Conservation (phyloP, 2,329 filamentous ascomycete genomes). For the Colletotrichum sp. region DNA sequence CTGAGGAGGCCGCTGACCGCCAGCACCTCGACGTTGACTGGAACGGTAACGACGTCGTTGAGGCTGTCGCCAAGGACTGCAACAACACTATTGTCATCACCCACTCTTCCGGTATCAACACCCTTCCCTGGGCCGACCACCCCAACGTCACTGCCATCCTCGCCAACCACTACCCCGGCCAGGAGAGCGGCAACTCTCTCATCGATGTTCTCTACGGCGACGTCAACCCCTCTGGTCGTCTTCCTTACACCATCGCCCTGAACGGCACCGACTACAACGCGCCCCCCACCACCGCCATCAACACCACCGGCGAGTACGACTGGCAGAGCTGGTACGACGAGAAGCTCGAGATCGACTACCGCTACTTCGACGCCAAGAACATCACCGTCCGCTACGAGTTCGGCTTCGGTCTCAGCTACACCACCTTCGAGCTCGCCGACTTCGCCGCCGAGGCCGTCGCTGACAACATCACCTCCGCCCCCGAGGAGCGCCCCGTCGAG, state of each 20-base stretch:
- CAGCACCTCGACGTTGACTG: constrained; percentile 61
- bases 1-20: constrained; percentile 68
- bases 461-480: constrained; percentile 29
- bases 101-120: constrained; percentile 71
- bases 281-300: constrained; percentile 40
- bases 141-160: constrained; percentile 70
- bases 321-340: constrained; percentile 61
- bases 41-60: constrained; percentile 58
- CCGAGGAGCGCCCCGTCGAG: constrained; percentile 31
- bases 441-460: constrained; percentile 25
- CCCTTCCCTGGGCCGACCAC: constrained; percentile 63
- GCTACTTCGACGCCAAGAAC: constrained; percentile 65
- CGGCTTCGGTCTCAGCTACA: constrained; percentile 74
- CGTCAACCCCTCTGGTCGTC: constrained; percentile 70
- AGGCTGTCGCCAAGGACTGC: constrained; percentile 20
- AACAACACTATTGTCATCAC: constrained; percentile 68
- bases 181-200: constrained; percentile 73
- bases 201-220: constrained; percentile 73
- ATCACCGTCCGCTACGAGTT: constrained; percentile 69
- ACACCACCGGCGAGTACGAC: constrained; percentile 41
- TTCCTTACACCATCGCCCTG: constrained; percentile 75
- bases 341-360: constrained; percentile 72
- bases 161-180: constrained; percentile 73
- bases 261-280: constrained; percentile 53
- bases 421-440: constrained; percentile 59